A percentile compares a stretch with the other conserved stretches of the same genome.
Conservation (phyloP, 2,329 filamentous ascomycete species). For the Cryphonectria parasitica region DNA sequence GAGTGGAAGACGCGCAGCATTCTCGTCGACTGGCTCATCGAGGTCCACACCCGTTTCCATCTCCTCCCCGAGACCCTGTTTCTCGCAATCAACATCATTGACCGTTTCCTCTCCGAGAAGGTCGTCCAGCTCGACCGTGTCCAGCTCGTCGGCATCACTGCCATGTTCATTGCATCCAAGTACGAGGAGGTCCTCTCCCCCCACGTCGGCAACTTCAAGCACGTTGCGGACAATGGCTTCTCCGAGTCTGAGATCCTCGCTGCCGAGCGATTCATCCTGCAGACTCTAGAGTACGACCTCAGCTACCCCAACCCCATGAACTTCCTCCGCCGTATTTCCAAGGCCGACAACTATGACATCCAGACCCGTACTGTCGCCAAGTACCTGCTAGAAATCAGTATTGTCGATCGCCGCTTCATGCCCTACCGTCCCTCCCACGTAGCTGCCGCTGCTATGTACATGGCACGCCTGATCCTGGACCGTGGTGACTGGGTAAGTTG, state of each 20-base stretch:
- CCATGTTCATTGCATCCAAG: slow-evolving; percentile 99
- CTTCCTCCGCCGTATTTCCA: slow-evolving; percentile 97
- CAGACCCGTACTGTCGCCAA: slow-evolving; percentile 96
- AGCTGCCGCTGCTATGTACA: slow-evolving; percentile 92
- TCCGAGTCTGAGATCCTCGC: slow-evolving; percentile 92
- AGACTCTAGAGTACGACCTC: slow-evolving; percentile 91
- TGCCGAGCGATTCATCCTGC: slow-evolving; percentile 93
- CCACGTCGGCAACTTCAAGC: slow-evolving; percentile 94
- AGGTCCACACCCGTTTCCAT: slow-evolving; percentile 96
- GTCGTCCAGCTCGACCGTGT: slow-evolving; percentile 95
- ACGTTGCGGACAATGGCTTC: slow-evolving; percentile 96
- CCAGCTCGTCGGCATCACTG: slow-evolving; percentile 94
- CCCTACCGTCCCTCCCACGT: slow-evolving; percentile 85
- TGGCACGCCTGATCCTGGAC: slow-evolving; percentile 87
- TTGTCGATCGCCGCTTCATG: slow-evolving; percentile 94
- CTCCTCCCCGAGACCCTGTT: slow-evolving; percentile 95
- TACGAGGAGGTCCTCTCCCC: slow-evolving; percentile 98
- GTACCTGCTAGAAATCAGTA: slow-evolving; percentile 95
- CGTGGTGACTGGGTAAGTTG: slow-evolving; percentile 73
- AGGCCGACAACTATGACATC: slow-evolving; percentile 99
- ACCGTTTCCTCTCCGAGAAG: slow-evolving; percentile 94
- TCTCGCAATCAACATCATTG: slow-evolving; percentile 96
- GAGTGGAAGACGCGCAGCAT: slow-evolving; percentile 99
- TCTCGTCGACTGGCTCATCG: slow-evolving; percentile 95
- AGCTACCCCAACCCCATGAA: slow-evolving; percentile 99